These are phyloP conservation scores for Stachybotrys chlorohalonatus DNA, from an alignment of 2,329 filamentous ascomycete species.

Conservation along the genomic window DNA sequence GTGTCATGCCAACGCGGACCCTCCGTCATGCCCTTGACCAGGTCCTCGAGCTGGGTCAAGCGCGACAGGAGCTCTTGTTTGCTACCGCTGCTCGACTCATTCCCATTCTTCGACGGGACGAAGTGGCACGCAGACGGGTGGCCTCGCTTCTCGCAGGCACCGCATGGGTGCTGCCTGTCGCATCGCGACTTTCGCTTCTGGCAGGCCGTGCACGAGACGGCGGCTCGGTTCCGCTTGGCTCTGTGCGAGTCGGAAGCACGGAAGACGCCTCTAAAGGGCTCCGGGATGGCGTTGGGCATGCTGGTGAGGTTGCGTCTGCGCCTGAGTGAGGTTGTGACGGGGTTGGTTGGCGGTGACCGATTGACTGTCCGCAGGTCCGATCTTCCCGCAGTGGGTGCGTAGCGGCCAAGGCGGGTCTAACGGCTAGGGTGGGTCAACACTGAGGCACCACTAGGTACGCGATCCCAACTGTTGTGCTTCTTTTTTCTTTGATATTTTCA, in stretches of 20 bases:
- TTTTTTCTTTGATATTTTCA: no score
- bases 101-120: slow-evolving; percentile 8
- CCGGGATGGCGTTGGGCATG: slow-evolving; percentile 14
- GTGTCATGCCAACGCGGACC: slow-evolving; percentile 1
- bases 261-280: slow-evolving; percentile 23
- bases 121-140: slow-evolving; percentile 24
- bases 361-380: no score
- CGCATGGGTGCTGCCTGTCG: slow-evolving; percentile 30
- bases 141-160: slow-evolving; percentile 28
- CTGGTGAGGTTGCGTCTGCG: not conserved
- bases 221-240: slow-evolving; percentile 28
- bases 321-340: not conserved
- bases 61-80: slow-evolving; percentile 28
- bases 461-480: no score
- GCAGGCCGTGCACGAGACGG: slow-evolving; percentile 32
- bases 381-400: no score
- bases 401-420: no score
- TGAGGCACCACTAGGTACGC: no score
- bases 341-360: no score
- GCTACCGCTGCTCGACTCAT: slow-evolving; percentile 5
- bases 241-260: slow-evolving; percentile 22
- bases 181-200: slow-evolving; percentile 34
- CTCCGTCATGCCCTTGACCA: slow-evolving; percentile 27
- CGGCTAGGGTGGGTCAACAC: no score
- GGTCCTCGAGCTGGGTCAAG: slow-evolving; percentile 29